Conservation (phyloP, 768 basidiomycete species). For the Roridomyces roridus region DNA sequence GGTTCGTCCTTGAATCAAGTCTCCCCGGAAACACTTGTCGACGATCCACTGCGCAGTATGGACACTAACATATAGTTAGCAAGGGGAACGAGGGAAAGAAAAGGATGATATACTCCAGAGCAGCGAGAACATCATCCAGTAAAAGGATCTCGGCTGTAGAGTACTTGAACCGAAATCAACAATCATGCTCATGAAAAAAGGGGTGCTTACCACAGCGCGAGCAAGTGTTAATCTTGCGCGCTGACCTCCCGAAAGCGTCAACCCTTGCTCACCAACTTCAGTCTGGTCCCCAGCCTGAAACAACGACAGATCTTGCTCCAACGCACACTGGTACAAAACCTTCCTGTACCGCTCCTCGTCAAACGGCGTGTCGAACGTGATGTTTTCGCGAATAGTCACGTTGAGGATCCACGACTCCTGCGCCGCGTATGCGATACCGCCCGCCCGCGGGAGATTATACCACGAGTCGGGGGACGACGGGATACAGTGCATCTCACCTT, state of each 20-base stretch:
- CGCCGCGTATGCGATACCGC: constrained; percentile 78
- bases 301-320: constrained; percentile 73
- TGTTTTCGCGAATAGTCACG: constrained; percentile 80
- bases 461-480: constrained; percentile 58
- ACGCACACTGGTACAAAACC: constrained; percentile 74
- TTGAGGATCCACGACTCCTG: constrained; percentile 89
- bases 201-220: neutral
- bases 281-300: constrained; percentile 39
- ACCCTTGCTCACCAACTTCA: constrained; percentile 59
- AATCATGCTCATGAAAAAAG: neutral
- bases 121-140: constrained; percentile 53
- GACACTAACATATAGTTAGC: constrained; percentile 34
- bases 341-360: constrained; percentile 82
- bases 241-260: constrained; percentile 43
- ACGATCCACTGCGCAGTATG: constrained; percentile 58
- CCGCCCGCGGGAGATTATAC: constrained; percentile 69
- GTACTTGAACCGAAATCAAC: constrained; percentile 49
- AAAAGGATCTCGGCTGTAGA: constrained; percentile 46
- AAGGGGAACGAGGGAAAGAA: neutral
- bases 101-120: constrained; percentile 42
- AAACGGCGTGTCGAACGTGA: constrained; percentile 79
- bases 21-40: constrained; percentile 50
- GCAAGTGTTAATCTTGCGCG: constrained; percentile 39
- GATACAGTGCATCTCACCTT: constrained; percentile 71
- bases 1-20: constrained; percentile 46